phyloP scores from a whole-genome alignment of 495 filamentous ascomycete genomes.

The Hyaloscypha variabilis region DNA sequence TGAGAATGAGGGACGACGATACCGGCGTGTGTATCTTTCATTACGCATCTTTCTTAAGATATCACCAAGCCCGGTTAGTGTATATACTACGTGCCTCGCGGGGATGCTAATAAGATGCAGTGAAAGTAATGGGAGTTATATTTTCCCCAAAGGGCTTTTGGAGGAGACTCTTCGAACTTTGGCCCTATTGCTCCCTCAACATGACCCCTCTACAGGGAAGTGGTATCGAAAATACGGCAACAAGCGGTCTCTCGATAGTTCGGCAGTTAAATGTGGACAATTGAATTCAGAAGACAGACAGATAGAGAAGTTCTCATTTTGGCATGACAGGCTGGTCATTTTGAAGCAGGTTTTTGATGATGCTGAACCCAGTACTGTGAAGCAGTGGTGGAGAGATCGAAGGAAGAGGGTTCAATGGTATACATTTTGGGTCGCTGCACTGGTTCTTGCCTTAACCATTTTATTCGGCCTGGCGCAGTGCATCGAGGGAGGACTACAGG shows the following conservation, averaged over 20 bases:
- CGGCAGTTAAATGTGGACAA: slow-evolving; percentile 29
- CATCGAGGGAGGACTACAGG: slow-evolving; percentile 47
- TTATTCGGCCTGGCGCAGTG: slow-evolving; percentile 54
- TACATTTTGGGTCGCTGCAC: slow-evolving; percentile 51
- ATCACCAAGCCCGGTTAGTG: no score
- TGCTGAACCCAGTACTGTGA: slow-evolving; percentile 42
- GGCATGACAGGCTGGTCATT: slow-evolving; percentile 52
- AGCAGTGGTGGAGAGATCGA: slow-evolving; percentile 53
- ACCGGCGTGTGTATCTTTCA: slow-evolving; percentile 32
- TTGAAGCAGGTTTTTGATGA: slow-evolving; percentile 56
- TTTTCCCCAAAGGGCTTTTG: no score
- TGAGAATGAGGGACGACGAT: slow-evolving; percentile 41
- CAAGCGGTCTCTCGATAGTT: no score
- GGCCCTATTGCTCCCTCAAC: no score
- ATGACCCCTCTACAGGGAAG: no score
- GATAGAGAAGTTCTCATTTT: slow-evolving; percentile 48
- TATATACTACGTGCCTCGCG: no score
- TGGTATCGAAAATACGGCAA: no score
- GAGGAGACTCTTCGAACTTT: no score
- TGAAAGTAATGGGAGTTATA: no score
- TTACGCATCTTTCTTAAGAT: no score
- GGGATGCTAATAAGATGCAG: no score
- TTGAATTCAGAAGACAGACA: slow-evolving; percentile 38
- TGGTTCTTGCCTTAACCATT: slow-evolving; percentile 48
- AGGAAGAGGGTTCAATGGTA: slow-evolving; percentile 50